Evolutionary conservation across 2,329 filamentous ascomycete species (phyloP), one percentile per base, ranked within the genome.

Genomic region (Beauveria brongniartii): DNA sequence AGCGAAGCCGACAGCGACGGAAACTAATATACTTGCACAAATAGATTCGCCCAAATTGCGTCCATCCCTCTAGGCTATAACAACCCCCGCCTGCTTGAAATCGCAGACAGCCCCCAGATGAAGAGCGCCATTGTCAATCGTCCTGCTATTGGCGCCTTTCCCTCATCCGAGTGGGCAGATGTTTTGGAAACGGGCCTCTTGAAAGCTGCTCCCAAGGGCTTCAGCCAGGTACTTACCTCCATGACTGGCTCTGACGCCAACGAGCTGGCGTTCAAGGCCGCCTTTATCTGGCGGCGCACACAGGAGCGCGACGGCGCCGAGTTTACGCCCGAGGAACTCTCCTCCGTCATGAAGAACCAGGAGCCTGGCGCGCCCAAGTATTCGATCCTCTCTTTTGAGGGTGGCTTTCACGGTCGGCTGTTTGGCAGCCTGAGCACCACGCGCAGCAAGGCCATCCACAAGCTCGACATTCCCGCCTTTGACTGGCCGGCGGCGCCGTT

Each of bases 401-500:
- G 87, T 41, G 90, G 81, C 64, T 96, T 96, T 82, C 92, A 96
- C 78, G 92, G 92, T 67, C 91, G 92, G 65, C 84, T 96, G 51
- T 96, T 96, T 69, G 92, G 91, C 70, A 88, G 84, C 63, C 82
- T 96, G 62, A 93, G 89, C 64, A 96, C 91, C 62, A 96, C 92
- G 16, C 89, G 92, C 72, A 92, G 88, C 75, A 96, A 96, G 82
- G 85, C 92, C 55, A 92, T 96, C 73, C 92, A 96, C 82, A 96
- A 96, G 79, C 80, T 96, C 67, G 92, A 96, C 72, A 96, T 96
- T 68, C 92, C 92, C 24, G 90, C 92, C 69, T 96, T 96, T 70
- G 89, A 96, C 81, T 96, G 92, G 92, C 92, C 92, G 28, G 90
- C 93, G 74, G 91, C 91, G 20, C 85, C 89, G 59, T 96, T 96